Base-by-base conservation (phyloP, 192 early-diverging fungal species). In the Funneliformis geosporum region DNA sequence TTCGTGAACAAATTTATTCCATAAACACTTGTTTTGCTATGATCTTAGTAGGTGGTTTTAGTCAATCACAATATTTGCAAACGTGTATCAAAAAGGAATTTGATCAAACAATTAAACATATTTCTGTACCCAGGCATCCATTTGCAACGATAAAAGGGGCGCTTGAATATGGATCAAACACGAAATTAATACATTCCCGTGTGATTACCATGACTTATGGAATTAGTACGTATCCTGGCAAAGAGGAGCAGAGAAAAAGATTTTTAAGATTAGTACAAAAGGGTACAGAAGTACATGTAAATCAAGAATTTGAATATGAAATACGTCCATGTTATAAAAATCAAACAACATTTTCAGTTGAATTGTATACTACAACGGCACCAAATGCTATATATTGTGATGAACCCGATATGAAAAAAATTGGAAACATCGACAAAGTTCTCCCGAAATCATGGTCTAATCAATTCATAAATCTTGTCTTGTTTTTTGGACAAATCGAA, bases 11-110 rank as follows among this genome's bases (percentile, higher is more conserved):
- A 65, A 55, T 90, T 12, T 74, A 82, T 38, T 84, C 87, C 68
- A 69, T 78, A n/a, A 76, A 43, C 21, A 78, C 79, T 12, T 78
- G 86, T n/a, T 80, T 86, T 61, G 86, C 87, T 39, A 85, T 90
- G 27, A 86, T 90, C 44, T 66, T 90, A 50, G 87, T 88, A 4
- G 89, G 89, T 80, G 87, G 87, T 0, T 87, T 90, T 81, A 85
- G 86, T 39, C 82, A 84, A 2, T 90, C 89, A 11, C 81, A 83
- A 46, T 88, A 90, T 60, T 69, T 90, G 18, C 47, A 12, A 21
- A 16, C 47, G 12, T 5, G 4, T 55, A 55, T 55, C 18, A 16
- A 55, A 18, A 12, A 55, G 18, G 47, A 55, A 55, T 55, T 55
- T 16, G 14, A 55, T 18, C 16, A 55, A 55, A n/a, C n/a, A n/a